Conservation (phyloP, 1,284 basidiomycete species). For the Cryptococcus sp. region DNA sequence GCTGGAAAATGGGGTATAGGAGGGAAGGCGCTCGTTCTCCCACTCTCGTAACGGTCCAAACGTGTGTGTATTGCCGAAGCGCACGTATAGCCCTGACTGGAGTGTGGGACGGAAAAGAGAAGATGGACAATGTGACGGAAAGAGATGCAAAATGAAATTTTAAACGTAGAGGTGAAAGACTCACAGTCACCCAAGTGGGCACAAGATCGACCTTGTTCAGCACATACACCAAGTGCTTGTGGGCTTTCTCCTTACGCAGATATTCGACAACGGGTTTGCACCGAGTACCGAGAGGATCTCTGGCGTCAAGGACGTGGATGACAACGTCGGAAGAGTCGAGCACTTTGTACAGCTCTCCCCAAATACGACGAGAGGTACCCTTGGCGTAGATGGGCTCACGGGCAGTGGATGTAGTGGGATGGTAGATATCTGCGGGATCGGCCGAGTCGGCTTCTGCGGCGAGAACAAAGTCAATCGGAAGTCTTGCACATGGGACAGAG, state of each 20-base stretch:
- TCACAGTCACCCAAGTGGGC: constrained; percentile 97
- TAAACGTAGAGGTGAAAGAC: constrained; percentile 47
- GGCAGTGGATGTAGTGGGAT: constrained; percentile 37
- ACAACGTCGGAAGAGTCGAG: constrained; percentile 98
- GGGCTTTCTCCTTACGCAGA: constrained; percentile 92
- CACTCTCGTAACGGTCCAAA: constrained; percentile 64
- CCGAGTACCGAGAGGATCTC: constrained; percentile 94
- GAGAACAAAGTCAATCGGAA: background rate
- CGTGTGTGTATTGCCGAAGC: constrained; percentile 44
- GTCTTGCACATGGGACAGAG: background rate
- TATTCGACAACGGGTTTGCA: constrained; percentile 95
- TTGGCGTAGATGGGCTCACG: constrained; percentile 86
- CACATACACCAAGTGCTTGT: constrained; percentile 95
- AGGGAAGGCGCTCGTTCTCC: constrained; percentile 59
- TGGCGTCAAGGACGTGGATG: constrained; percentile 92
- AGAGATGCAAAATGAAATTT: constrained; percentile 3
- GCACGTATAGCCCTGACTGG: constrained; percentile 58
- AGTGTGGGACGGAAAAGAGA: constrained; percentile 51
- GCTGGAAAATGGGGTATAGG: constrained; percentile 52
- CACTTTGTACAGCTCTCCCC: constrained; percentile 98
- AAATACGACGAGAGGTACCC: constrained; percentile 91
- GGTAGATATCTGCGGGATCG: constrained; percentile 41
- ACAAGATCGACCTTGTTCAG: constrained; percentile 99
- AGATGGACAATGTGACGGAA: constrained; percentile 8
- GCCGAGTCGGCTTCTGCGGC: constrained; percentile 16